A percentile compares a stretch with the other conserved stretches of the same genome.
phyloP scores from a whole-genome alignment of 805 yeast genomes.

The Metschnikowia baotianmanensis region DNA sequence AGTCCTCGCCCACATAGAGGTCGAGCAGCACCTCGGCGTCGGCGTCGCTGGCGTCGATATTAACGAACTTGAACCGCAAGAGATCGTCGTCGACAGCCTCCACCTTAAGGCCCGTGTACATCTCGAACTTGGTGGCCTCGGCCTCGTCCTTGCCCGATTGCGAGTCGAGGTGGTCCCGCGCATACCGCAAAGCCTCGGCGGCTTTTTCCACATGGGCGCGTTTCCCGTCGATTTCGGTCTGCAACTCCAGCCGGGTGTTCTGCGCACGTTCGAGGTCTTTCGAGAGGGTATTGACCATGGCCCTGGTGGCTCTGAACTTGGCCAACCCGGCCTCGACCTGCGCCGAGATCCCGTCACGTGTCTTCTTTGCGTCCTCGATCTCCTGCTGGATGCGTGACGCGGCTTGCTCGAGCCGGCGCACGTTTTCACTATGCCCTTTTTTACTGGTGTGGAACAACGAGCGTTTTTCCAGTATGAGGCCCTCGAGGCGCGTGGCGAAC shows the following conservation, averaged over 20 bases:
- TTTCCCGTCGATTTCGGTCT: constrained; percentile 32
- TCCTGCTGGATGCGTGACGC: constrained; percentile 30
- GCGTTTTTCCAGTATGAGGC: constrained; percentile 32
- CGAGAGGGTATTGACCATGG: constrained; percentile 33
- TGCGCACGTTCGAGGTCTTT: constrained; percentile 34
- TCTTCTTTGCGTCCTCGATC: constrained; percentile 27
- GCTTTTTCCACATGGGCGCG: constrained; percentile 27
- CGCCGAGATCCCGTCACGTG: constrained; percentile 27
- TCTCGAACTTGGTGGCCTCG: constrained; percentile 52
- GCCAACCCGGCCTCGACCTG: constrained; percentile 27
- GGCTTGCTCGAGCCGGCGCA: constrained; percentile 32
- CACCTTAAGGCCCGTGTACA: constrained; percentile 52
- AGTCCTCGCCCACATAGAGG: constrained; percentile 43
- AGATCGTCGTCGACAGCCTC: constrained; percentile 48
- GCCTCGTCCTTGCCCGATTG: constrained; percentile 51
- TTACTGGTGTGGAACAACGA: constrained; percentile 30
- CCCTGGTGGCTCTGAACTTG: constrained; percentile 29
- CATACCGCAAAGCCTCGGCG: constrained; percentile 29
- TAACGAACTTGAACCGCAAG: constrained; percentile 47
- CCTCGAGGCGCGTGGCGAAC: constrained; percentile 39
- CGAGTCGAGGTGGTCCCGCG: constrained; percentile 33
- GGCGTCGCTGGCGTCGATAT: constrained; percentile 44
- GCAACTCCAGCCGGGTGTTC: constrained; percentile 25
- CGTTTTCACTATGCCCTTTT: constrained; percentile 30
- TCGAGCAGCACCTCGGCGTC: constrained; percentile 43